These are phyloP conservation scores for Lippia alba DNA, from an alignment of 305 asterid genomes.

Conservation along the genomic window DNA sequence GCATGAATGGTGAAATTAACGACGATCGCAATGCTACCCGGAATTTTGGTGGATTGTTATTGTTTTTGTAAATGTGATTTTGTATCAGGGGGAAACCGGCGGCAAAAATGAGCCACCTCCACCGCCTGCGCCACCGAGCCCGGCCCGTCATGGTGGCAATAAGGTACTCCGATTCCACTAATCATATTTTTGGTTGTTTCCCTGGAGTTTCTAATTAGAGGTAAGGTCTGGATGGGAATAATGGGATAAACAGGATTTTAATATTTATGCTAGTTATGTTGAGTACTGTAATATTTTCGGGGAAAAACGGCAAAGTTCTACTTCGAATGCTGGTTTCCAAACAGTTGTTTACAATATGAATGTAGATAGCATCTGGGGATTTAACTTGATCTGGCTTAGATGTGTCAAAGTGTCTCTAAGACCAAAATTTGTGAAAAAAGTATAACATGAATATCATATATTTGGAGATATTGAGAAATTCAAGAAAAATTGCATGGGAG, in stretches of 20 bases:
- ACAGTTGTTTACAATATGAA: slow-evolving; percentile 2
- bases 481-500: slow-evolving; percentile 5
- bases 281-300: slow-evolving; percentile 5
- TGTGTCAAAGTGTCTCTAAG: neutral
- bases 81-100: slow-evolving; percentile 72
- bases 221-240: neutral
- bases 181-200: neutral
- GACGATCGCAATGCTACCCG: neutral
- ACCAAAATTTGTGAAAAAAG: neutral
- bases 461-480: slow-evolving; percentile 11
- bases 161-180: slow-evolving; percentile 52
- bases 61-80: slow-evolving; percentile 12
- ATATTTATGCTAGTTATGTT: neutral
- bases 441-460: neutral
- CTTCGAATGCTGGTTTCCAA: neutral
- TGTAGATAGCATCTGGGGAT: neutral
- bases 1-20: slow-evolving; percentile 10
- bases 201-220: neutral
- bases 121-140: slow-evolving; percentile 57
- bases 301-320: slow-evolving; percentile 11
- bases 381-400: neutral
- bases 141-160: slow-evolving; percentile 64
- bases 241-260: neutral
- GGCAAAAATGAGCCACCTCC: slow-evolving; percentile 52
- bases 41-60: neutral